Evolutionary conservation across 768 basidiomycete species (phyloP).

Genomic region (Boletellus emodensis): DNA sequence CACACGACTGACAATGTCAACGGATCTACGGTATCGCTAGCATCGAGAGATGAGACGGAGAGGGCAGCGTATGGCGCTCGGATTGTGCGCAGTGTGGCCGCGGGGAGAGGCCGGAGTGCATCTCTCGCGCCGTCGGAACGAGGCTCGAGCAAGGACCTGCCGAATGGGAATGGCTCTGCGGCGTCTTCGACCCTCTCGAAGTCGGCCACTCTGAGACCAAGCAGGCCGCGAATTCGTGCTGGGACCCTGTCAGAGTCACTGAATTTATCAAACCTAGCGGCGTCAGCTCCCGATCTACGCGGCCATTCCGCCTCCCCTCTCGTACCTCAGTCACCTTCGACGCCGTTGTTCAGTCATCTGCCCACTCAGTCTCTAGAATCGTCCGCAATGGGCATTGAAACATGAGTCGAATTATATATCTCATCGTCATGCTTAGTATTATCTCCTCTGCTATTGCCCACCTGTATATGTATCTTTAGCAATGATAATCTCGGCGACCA

Average conservation of each 20-base stretch:
- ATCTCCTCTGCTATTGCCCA: constrained; percentile 19
- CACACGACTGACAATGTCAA: constrained; percentile 34
- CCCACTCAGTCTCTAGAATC: constrained; percentile 12
- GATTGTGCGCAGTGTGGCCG: constrained; percentile 54
- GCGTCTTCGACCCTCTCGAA: constrained; percentile 18
- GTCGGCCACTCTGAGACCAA: constrained; percentile 22
- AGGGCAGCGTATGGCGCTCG: constrained; percentile 39
- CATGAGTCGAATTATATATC: constrained; percentile 24
- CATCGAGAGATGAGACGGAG: constrained; percentile 21
- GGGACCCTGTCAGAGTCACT: constrained; percentile 4
- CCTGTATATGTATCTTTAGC: constrained; percentile 11
- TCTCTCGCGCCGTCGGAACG: constrained; percentile 33
- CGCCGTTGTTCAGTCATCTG: constrained; percentile 9
- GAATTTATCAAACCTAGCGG: constrained; percentile 17
- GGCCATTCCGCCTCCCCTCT: constrained; percentile 8
- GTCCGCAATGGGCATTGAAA: constrained; percentile 20
- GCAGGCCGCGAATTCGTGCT: constrained; percentile 10
- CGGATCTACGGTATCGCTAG: constrained; percentile 47
- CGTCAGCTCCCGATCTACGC: constrained; percentile 26
- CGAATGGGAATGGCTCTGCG: constrained; percentile 10
- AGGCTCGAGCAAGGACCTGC: constrained; percentile 14
- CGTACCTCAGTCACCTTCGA: constrained; percentile 9
- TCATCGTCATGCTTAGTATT: constrained; percentile 12
- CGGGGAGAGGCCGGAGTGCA: constrained; percentile 41
- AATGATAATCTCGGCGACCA: background rate